A percentile compares a stretch with the other conserved stretches of the same genome.
phyloP scores from a whole-genome alignment of 2,329 filamentous ascomycete genomes.

The Sarocladium strictum region DNA sequence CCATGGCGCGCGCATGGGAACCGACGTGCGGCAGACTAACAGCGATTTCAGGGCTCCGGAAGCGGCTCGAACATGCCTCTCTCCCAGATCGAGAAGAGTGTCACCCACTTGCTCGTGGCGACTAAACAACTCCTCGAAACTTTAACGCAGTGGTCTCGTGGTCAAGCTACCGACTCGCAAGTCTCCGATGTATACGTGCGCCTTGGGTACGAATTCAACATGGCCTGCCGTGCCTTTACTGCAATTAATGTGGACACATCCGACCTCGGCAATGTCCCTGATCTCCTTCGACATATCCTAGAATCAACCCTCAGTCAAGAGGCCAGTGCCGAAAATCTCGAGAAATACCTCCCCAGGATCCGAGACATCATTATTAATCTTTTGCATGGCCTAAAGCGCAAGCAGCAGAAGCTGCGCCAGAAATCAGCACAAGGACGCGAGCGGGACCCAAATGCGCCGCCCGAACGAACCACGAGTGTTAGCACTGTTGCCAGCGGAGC shows the following conservation, averaged over 20 bases:
- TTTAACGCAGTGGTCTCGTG: constrained; percentile 93
- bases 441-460: constrained; percentile 37
- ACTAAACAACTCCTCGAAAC: constrained; percentile 98
- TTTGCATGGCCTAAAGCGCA: constrained; percentile 91
- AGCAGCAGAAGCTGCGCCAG: constrained; percentile 80
- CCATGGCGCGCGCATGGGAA: no score
- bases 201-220: constrained; percentile 97
- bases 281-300: constrained; percentile 81
- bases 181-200: constrained; percentile 98
- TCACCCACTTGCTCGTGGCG: constrained; percentile 93
- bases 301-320: constrained; percentile 96
- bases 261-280: constrained; percentile 91
- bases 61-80: constrained; percentile 65
- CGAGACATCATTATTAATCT: constrained; percentile 98
- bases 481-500: constrained; percentile 52
- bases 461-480: constrained; percentile 50
- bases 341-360: constrained; percentile 89
- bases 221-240: constrained; percentile 93
- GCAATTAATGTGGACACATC: constrained; percentile 94
- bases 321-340: constrained; percentile 86
- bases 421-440: constrained; percentile 47
- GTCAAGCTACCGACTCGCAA: constrained; percentile 84
- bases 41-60: constrained; percentile 47
- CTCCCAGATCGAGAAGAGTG: constrained; percentile 98
- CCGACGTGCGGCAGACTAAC: no score